Conservation (phyloP, 2,329 filamentous ascomycete species). For the Magnaporthiopsis poae region DNA sequence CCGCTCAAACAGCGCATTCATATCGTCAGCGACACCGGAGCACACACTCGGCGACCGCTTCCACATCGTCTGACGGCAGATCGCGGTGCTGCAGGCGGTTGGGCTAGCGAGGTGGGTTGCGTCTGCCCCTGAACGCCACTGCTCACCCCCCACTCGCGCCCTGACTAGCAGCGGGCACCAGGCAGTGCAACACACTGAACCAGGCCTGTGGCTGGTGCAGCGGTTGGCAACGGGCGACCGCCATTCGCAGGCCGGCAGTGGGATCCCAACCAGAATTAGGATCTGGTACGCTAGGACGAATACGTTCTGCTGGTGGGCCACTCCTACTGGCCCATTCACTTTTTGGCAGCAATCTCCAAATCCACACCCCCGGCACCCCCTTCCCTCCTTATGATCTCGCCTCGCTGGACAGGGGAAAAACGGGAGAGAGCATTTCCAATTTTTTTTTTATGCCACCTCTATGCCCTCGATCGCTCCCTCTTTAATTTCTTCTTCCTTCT, state of each 20-base stretch:
- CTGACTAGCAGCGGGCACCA: neutral
- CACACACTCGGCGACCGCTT: neutral
- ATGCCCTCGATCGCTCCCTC: neutral
- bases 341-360: neutral
- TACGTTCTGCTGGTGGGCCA: neutral
- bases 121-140: neutral
- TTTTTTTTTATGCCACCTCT: neutral
- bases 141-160: neutral
- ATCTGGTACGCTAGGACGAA: neutral
- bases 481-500: constrained; percentile 1
- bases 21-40: neutral
- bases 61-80: neutral
- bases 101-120: neutral
- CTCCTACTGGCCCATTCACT: neutral
- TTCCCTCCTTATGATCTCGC: neutral
- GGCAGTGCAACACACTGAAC: neutral
- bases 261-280: neutral
- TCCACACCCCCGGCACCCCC: neutral
- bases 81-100: neutral
- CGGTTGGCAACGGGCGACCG: neutral
- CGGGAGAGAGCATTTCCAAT: neutral
- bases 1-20: neutral
- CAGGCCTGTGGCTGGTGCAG: neutral
- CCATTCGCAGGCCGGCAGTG: neutral
- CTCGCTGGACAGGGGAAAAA: neutral